Percentiles rank a stretch among this genome's conserved stretches.
Conservation (phyloP, 140 eudicot genomes). For the Ambrosia hybrid region DNA sequence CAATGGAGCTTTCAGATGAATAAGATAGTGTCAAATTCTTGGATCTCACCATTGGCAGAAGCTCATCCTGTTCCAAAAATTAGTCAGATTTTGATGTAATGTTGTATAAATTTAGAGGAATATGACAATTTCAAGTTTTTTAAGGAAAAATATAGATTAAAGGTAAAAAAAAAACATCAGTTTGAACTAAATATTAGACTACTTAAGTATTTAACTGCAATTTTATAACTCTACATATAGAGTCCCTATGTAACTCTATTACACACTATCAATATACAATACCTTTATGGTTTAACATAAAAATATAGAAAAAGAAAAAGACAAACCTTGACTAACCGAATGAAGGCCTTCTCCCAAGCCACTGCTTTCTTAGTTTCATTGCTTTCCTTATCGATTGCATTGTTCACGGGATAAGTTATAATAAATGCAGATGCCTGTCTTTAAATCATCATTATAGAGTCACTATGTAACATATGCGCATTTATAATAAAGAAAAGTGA, state of each 20-base stretch:
- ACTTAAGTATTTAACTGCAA: not conserved
- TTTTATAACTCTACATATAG: not conserved
- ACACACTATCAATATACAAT: not conserved
- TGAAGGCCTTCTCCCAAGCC: slow-evolving; percentile 98
- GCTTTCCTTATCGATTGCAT: slow-evolving; percentile 74
- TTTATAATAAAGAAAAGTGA: not conserved
- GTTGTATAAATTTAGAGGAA: not conserved
- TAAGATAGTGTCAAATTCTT: slow-evolving; percentile 76
- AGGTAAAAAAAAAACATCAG: not conserved
- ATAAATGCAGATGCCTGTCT: slow-evolving; percentile 95
- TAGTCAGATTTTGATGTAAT: slow-evolving; percentile 9
- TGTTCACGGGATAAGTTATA: slow-evolving; percentile 93
- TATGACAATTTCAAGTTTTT: not conserved
- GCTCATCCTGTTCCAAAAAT: slow-evolving; percentile 67
- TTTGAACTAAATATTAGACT: not conserved
- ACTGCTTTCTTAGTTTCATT: slow-evolving; percentile 71
- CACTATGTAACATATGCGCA: slow-evolving; percentile 17
- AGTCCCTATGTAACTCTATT: too few species aligned
- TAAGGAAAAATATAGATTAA: not conserved
- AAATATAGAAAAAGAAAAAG: not conserved
- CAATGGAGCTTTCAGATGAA: slow-evolving; percentile 97
- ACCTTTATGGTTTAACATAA: not conserved
- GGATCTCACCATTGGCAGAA: slow-evolving; percentile 78
- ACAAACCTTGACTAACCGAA: slow-evolving; percentile 81
- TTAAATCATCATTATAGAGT: slow-evolving; percentile 26